Evolutionary conservation across 192 early-diverging fungal species (phyloP).

Genomic region (Entophlyctis helioformis): DNA sequence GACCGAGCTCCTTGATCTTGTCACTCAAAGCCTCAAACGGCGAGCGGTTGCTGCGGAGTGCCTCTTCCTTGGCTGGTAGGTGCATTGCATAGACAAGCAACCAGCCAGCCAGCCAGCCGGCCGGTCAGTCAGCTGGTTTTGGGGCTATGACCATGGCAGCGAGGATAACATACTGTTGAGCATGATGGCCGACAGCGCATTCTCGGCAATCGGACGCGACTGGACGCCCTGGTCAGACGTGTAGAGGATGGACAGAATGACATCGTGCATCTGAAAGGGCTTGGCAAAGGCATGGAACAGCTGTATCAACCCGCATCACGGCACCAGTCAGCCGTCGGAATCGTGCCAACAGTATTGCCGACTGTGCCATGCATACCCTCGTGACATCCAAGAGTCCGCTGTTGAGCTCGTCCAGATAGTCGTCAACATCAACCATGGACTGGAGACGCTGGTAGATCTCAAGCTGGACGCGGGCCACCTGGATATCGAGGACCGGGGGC

Average conservation of each 20-base stretch:
- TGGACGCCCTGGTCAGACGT: slow-evolving; percentile 4
- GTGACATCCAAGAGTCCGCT: too few species aligned
- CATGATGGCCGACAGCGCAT: slow-evolving; percentile 6
- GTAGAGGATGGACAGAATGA: slow-evolving; percentile 9
- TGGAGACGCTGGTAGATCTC: too few species aligned
- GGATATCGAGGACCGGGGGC: too few species aligned
- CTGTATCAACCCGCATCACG: too few species aligned
- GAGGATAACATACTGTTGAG: slow-evolving; percentile 6
- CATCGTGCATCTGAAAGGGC: slow-evolving; percentile 13
- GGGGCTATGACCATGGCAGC: not conserved
- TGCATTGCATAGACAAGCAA: too few species aligned
- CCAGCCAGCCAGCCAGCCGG: too few species aligned
- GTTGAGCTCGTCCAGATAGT: too few species aligned
- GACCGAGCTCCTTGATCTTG: slow-evolving; percentile 15
- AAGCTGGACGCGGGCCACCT: too few species aligned
- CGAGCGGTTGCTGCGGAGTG: not conserved
- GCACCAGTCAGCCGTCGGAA: too few species aligned
- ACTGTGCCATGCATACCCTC: too few species aligned
- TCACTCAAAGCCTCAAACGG: slow-evolving; percentile 9
- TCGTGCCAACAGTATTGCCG: too few species aligned
- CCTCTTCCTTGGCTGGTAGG: slow-evolving; percentile 3
- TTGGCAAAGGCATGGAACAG: slow-evolving; percentile 9
- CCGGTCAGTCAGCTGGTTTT: not conserved
- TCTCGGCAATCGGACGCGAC: slow-evolving; percentile 2
- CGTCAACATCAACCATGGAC: too few species aligned